Conservation (phyloP, 805 yeast genomes). For the Lachancea thermotolerans region DNA sequence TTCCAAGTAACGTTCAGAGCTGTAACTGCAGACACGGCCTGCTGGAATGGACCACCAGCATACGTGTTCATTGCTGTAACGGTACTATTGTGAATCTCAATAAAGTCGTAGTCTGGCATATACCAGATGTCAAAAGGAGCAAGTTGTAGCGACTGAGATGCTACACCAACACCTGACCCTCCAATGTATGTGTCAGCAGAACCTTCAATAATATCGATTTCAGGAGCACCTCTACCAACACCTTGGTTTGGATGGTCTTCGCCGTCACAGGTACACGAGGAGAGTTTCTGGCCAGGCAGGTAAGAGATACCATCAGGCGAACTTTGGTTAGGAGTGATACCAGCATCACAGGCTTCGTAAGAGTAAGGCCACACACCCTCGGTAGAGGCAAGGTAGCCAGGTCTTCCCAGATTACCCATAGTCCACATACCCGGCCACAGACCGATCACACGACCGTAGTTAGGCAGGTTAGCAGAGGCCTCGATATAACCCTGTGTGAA, state of each 20-base stretch:
- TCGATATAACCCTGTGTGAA: constrained; percentile 80
- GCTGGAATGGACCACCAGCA: constrained; percentile 90
- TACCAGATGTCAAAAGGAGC: constrained; percentile 97
- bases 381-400: constrained; percentile 80
- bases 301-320: constrained; percentile 83
- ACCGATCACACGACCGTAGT: constrained; percentile 70
- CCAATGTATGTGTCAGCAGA: constrained; percentile 51
- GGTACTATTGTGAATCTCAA: constrained; percentile 62
- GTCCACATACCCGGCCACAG: constrained; percentile 98
- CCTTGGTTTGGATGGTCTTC: constrained; percentile 88
- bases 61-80: constrained; percentile 79
- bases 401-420: constrained; percentile 86
- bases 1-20: constrained; percentile 81
- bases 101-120: constrained; percentile 75
- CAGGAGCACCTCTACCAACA: constrained; percentile 90
- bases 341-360: constrained; percentile 83
- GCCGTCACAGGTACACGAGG: constrained; percentile 70
- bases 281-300: constrained; percentile 77
- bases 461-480: constrained; percentile 71
- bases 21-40: constrained; percentile 81
- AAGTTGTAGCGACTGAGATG: constrained; percentile 85
- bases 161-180: constrained; percentile 47
- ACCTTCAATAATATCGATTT: constrained; percentile 87
- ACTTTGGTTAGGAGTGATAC: constrained; percentile 90
- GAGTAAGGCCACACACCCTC: constrained; percentile 96